phyloP scores from a whole-genome alignment of 2,329 filamentous ascomycete species.

The Phoma sp. region DNA sequence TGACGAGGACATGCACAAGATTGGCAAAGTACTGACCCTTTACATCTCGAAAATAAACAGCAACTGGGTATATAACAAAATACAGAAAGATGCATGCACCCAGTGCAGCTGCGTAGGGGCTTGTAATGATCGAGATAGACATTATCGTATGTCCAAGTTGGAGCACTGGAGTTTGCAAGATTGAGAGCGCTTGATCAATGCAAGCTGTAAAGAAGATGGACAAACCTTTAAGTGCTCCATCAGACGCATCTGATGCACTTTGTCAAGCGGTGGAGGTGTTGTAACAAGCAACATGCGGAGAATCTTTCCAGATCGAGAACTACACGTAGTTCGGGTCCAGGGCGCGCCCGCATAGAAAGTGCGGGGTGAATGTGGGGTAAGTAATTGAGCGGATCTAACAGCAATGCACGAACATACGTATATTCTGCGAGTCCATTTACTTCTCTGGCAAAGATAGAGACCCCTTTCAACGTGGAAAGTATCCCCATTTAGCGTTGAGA shows the following conservation, averaged over 20 bases:
- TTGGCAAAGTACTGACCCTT: slow-evolving; percentile 44
- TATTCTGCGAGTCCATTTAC: too few species aligned
- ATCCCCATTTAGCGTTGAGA: slow-evolving; percentile 3
- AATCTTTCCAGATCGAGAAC: slow-evolving; percentile 15
- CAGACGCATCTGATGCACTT: not conserved
- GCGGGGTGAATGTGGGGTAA: slow-evolving; percentile 26
- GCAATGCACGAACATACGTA: not conserved
- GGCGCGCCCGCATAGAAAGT: slow-evolving; percentile 4
- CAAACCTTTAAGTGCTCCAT: slow-evolving; percentile 20
- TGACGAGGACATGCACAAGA: too few species aligned
- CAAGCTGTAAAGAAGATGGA: not conserved
- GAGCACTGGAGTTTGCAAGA: slow-evolving; percentile 1
- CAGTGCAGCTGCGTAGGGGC: slow-evolving; percentile 34
- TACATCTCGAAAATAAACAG: slow-evolving; percentile 53
- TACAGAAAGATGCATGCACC: slow-evolving; percentile 38
- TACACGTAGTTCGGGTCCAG: not conserved
- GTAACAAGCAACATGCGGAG: slow-evolving; percentile 24
- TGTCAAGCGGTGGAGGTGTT: slow-evolving; percentile 2
- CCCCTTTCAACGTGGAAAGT: slow-evolving; percentile 6
- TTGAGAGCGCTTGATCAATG: slow-evolving; percentile 5
- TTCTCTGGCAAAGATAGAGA: too few species aligned
- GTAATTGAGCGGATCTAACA: not conserved
- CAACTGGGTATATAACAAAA: slow-evolving; percentile 50
- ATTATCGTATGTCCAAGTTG: slow-evolving; percentile 14
- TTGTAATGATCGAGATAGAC: slow-evolving; percentile 20